These are phyloP conservation scores for Funneliformis mosseae DNA, from an alignment of 192 early-diverging fungal genomes.

Conservation along the genomic window DNA sequence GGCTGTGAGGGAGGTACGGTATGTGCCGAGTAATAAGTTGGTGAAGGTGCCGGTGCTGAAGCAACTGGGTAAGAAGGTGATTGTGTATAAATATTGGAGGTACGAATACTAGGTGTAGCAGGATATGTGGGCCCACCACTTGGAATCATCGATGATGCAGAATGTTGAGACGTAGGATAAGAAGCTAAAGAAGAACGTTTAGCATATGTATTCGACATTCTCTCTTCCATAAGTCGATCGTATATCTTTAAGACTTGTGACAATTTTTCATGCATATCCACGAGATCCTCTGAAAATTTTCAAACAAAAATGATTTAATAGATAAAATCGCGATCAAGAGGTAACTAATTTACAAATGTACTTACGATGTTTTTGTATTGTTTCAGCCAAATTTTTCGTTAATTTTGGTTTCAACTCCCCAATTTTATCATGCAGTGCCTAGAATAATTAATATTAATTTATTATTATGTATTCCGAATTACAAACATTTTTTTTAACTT, in stretches of 20 bases:
- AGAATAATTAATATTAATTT: not conserved
- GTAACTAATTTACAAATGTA: not conserved
- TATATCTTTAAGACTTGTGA: constrained; percentile 81
- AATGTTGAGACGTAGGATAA: not conserved
- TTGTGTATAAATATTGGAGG: constrained; percentile 20
- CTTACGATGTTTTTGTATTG: constrained; percentile 76
- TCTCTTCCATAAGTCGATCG: constrained; percentile 83
- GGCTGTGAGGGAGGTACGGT: constrained; percentile 1
- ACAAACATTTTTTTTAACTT: not conserved
- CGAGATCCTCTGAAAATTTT: constrained; percentile 54
- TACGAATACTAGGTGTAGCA: not conserved
- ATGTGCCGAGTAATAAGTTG: constrained; percentile 17
- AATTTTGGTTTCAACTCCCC: constrained; percentile 85
- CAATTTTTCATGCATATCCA: constrained; percentile 83
- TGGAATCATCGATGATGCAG: not conserved
- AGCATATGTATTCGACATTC: constrained; percentile 48
- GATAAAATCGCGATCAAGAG: not conserved
- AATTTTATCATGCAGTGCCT: constrained; percentile 83
- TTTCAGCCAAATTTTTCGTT: constrained; percentile 68
- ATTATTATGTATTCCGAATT: not conserved
- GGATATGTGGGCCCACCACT: constrained; percentile 7
- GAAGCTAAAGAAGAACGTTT: constrained; percentile 1
- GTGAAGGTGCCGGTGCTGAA: constrained; percentile 27
- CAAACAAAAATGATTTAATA: not conserved
- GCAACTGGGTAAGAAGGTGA: constrained; percentile 21